Evolutionary conservation across 225 moss, liverwort and hornwort species (phyloP).

Genomic region (Antitrichia curtipendula): DNA sequence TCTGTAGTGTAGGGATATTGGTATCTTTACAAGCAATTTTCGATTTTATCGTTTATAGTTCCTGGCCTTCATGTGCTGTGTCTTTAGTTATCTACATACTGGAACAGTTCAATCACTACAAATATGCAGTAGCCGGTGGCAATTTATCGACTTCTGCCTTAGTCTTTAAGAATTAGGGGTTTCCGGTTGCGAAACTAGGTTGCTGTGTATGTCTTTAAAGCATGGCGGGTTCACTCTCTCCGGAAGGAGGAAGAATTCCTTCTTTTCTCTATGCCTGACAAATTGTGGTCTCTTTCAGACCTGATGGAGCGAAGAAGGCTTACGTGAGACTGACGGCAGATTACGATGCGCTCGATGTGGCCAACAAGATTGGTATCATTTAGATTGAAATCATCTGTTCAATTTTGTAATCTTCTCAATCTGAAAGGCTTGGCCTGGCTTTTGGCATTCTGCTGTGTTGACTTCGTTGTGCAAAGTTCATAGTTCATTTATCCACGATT

Average conservation of each 20-base stretch:
- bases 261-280: neutral
- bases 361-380: constrained; percentile 88
- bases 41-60: too few relatives aligned
- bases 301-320: constrained; percentile 85
- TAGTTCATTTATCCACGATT: neutral
- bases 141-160: neutral
- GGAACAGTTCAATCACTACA: neutral
- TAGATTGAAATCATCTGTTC: constrained; percentile 12
- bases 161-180: neutral
- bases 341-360: constrained; percentile 85
- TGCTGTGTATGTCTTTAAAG: neutral
- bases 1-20: neutral
- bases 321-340: constrained; percentile 75
- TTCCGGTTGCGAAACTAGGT: too few relatives aligned
- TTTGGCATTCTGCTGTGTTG: neutral
- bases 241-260: too few relatives aligned
- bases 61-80: neutral
- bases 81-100: neutral
- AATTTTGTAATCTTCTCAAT: constrained; percentile 20
- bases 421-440: neutral
- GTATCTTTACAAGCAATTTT: too few relatives aligned
- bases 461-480: neutral
- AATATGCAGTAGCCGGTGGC: too few relatives aligned
- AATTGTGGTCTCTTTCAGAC: constrained; percentile 11
- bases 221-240: too few relatives aligned